A percentile compares a stretch with the other conserved stretches of the same genome.
Conservation (phyloP, 164 flowering plant species). For the Hamamelis virginiana region DNA sequence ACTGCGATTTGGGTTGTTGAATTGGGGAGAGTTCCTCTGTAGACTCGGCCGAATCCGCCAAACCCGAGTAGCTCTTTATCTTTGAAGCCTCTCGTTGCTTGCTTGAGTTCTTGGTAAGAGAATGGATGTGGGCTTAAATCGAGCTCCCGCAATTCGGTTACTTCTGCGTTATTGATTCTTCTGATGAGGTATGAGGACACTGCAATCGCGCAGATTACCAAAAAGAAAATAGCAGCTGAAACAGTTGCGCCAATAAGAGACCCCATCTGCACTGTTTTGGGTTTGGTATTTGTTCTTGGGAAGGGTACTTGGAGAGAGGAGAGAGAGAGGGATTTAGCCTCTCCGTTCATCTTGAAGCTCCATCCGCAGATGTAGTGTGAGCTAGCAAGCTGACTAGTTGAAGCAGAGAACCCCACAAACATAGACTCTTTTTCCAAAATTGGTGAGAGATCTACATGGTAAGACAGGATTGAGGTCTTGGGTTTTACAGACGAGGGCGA, state of each 20-base stretch:
- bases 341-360: too few species aligned
- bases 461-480: background rate
- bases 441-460: slow-evolving; percentile 8
- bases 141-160: slow-evolving; percentile 2
- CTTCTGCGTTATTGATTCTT: background rate
- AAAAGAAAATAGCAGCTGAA: background rate
- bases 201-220: background rate
- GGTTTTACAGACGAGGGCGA: slow-evolving; percentile 7
- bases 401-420: slow-evolving; percentile 10
- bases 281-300: too few species aligned
- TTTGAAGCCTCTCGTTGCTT: background rate
- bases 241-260: background rate
- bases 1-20: too few species aligned
- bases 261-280: background rate
- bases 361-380: too few species aligned
- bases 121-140: slow-evolving; percentile 1
- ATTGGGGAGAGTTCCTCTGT: too few species aligned
- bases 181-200: background rate
- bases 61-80: slow-evolving; percentile 9
- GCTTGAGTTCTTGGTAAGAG: slow-evolving; percentile 6
- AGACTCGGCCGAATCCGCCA: too few species aligned
- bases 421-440: slow-evolving; percentile 9
- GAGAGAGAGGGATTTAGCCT: too few species aligned
- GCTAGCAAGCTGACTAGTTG: too few species aligned
- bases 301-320: too few species aligned